Percentiles rank a stretch among this genome's conserved stretches.
These are phyloP conservation scores for Trichoderma guizhouense DNA, from an alignment of 2,329 filamentous ascomycete genomes.

Conservation along the genomic window DNA sequence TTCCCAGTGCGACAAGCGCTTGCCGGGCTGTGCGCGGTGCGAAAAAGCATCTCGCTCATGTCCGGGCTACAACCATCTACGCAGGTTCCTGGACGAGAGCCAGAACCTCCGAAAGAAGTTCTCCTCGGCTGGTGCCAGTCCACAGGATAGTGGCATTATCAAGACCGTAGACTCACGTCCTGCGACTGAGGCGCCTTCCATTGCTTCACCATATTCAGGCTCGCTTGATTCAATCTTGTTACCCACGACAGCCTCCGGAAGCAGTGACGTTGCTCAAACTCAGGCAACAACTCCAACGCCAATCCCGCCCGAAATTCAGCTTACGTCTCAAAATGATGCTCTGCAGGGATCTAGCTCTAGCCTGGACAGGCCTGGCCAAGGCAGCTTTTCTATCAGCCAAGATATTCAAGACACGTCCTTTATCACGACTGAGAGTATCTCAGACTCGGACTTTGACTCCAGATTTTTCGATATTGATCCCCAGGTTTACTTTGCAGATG, in stretches of 20 bases:
- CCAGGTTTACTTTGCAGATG: slow-evolving; percentile 21
- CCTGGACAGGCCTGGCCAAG: neutral
- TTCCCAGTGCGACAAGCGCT: slow-evolving; percentile 21
- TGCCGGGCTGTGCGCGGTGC: slow-evolving; percentile 20
- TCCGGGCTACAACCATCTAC: slow-evolving; percentile 22
- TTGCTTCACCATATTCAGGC: neutral
- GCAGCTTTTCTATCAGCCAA: neutral
- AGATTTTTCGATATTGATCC: slow-evolving; percentile 22
- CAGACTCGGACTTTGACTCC: slow-evolving; percentile 18
- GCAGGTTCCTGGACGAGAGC: slow-evolving; percentile 22
- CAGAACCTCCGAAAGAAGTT: slow-evolving; percentile 21
- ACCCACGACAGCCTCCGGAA: neutral
- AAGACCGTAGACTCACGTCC: neutral
- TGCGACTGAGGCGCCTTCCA: neutral
- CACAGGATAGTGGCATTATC: neutral
- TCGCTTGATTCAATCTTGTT: neutral
- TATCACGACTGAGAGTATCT: neutral
- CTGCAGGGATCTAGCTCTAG: neutral
- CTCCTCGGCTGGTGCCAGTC: neutral
- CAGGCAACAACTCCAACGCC: neutral
- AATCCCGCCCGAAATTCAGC: neutral
- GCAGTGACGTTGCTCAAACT: neutral
- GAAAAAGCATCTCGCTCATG: slow-evolving; percentile 21
- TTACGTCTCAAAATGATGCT: neutral
- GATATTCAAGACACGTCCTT: neutral